phyloP scores from a whole-genome alignment of 176 grass and related monocot genomes.

The Oryza punctata region DNA sequence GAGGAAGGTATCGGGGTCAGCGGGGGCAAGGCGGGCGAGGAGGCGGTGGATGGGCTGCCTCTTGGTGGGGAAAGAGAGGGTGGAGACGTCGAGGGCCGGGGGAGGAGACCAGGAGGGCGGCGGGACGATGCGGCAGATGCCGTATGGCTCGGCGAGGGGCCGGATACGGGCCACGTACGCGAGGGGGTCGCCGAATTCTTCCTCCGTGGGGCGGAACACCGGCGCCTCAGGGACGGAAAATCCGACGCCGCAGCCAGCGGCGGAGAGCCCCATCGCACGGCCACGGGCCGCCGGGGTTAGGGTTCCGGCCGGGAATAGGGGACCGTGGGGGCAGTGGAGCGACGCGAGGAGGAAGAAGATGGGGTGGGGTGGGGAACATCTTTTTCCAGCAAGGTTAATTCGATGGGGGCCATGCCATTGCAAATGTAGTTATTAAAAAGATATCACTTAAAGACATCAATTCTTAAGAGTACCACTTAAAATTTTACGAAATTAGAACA shows the following conservation, averaged over 20 bases:
- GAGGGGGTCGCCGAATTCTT: conserved; percentile 82
- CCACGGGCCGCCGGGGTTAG: not conserved
- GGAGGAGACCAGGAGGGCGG: conserved; percentile 77
- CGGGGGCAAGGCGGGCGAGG: conserved; percentile 75
- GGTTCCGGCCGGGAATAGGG: conserved; percentile 11
- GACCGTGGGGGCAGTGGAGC: not conserved
- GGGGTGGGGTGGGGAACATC: no score
- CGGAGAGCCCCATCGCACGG: not conserved
- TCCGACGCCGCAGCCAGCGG: not conserved
- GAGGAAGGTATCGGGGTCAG: conserved; percentile 79
- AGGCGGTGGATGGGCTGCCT: conserved; percentile 82
- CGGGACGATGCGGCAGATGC: conserved; percentile 91
- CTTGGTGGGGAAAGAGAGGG: conserved; percentile 76
- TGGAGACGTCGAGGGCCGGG: conserved; percentile 44
- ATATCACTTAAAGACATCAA: no score
- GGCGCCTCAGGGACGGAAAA: conserved; percentile 47
- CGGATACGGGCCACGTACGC: conserved; percentile 65
- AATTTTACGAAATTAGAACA: no score
- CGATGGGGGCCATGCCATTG: no score
- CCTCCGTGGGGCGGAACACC: conserved; percentile 81
- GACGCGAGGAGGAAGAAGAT: not conserved
- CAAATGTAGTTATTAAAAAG: no score
- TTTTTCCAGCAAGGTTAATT: no score
- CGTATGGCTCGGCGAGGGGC: conserved; percentile 74
- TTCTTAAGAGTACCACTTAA: no score